These are phyloP conservation scores for Zoysia matrella DNA, from an alignment of 202 grass and related monocot genomes.

Conservation along the genomic window DNA sequence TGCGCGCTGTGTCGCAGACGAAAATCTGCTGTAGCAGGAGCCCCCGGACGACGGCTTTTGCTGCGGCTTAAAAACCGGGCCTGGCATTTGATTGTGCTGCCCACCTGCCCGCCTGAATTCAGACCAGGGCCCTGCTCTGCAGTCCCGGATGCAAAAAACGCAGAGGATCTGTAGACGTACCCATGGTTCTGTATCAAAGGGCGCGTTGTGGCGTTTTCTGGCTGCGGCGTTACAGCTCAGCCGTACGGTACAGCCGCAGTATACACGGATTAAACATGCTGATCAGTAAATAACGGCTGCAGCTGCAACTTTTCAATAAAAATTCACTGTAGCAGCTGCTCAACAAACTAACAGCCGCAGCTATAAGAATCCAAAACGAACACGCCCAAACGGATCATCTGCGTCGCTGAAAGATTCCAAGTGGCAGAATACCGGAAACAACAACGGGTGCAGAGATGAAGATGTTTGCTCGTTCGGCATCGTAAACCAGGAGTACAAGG, in stretches of 20 bases:
- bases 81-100: constrained; percentile 28
- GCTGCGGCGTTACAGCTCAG: no score
- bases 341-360: no score
- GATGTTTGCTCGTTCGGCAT: neutral
- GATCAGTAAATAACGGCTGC: no score
- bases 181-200: neutral
- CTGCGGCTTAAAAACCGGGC: neutral
- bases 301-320: no score
- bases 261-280: no score
- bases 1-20: neutral
- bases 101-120: neutral
- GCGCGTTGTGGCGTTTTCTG: neutral
- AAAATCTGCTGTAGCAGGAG: neutral
- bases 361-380: no score
- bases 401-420: neutral
- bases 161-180: neutral
- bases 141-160: neutral
- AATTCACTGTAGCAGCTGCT: no score
- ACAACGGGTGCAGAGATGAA: no score
- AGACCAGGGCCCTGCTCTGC: neutral
- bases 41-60: neutral
- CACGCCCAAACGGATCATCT: neutral
- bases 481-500: neutral
- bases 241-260: no score
- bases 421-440: neutral